Percentiles rank a stretch among this genome's conserved stretches.
These are phyloP conservation scores for Cryptosporidium muris DNA, from an alignment of 169 alveolate species.

Conservation along the genomic window DNA sequence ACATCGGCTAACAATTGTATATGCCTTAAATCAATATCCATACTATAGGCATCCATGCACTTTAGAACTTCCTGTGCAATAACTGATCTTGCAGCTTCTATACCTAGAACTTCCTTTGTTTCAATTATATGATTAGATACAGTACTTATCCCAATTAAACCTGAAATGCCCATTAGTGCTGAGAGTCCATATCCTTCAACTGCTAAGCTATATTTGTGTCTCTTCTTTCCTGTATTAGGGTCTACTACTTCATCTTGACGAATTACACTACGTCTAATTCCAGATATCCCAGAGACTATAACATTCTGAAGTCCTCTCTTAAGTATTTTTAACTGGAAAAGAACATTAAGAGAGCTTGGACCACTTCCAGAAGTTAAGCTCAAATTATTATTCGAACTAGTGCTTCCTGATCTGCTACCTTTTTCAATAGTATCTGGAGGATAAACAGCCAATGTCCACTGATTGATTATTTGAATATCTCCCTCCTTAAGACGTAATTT, in stretches of 20 bases:
- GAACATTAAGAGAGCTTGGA: slow-evolving; percentile 82
- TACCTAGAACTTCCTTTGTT: slow-evolving; percentile 90
- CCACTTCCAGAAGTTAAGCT: slow-evolving; percentile 83
- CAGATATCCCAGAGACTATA: slow-evolving; percentile 76
- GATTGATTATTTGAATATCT: slow-evolving; percentile 72
- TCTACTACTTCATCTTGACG: slow-evolving; percentile 72
- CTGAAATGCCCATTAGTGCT: slow-evolving; percentile 92
- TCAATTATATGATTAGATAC: slow-evolving; percentile 94
- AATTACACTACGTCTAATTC: slow-evolving; percentile 78
- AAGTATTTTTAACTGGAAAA: slow-evolving; percentile 77
- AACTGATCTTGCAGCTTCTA: slow-evolving; percentile 95
- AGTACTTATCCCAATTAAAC: slow-evolving; percentile 87
- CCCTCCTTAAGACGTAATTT: slow-evolving; percentile 85
- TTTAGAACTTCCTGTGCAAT: slow-evolving; percentile 92
- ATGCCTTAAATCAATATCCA: slow-evolving; percentile 94
- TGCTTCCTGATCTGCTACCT: background rate
- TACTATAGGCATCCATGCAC: slow-evolving; percentile 93
- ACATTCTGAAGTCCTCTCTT: slow-evolving; percentile 75
- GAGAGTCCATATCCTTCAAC: slow-evolving; percentile 93
- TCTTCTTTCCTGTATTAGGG: slow-evolving; percentile 11
- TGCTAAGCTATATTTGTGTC: slow-evolving; percentile 80
- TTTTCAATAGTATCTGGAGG: slow-evolving; percentile 17
- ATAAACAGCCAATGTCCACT: slow-evolving; percentile 73
- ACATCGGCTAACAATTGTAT: slow-evolving; percentile 95
- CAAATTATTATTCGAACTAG: background rate